Percentiles rank a stretch among this genome's conserved stretches.
Evolutionary conservation across 163 green algal species (phyloP).

Genomic region (Chloromonas sp.): DNA sequence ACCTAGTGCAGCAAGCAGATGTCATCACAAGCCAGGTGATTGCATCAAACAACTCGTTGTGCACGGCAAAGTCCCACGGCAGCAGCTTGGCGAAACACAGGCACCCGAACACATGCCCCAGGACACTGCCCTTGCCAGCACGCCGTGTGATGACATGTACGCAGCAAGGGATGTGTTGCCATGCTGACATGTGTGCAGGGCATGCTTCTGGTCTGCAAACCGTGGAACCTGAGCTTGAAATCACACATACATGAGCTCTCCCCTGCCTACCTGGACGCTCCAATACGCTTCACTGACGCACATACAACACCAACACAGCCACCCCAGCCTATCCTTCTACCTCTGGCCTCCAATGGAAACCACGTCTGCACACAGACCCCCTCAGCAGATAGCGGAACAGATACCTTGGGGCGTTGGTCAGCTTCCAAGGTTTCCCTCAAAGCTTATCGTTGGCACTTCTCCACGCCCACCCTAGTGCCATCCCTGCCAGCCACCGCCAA

Average conservation of each 20-base stretch:
- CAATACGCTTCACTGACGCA: background rate
- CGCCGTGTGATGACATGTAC: too few relatives aligned
- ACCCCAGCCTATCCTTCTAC: background rate
- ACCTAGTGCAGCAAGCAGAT: background rate
- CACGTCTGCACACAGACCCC: background rate
- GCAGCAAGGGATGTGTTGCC: background rate
- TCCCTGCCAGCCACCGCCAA: too few relatives aligned
- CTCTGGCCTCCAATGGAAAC: background rate
- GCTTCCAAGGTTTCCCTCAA: too few relatives aligned
- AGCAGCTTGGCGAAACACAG: background rate
- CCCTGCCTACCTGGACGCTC: background rate
- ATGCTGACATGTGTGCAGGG: background rate
- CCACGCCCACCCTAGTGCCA: too few relatives aligned
- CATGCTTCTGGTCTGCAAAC: background rate
- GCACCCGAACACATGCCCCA: background rate
- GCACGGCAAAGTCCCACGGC: background rate
- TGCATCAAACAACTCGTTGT: background rate
- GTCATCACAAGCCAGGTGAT: too few relatives aligned
- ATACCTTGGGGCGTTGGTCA: too few relatives aligned
- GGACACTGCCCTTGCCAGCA: too few relatives aligned
- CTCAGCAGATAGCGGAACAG: background rate
- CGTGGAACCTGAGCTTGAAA: background rate
- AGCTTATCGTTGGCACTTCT: too few relatives aligned
- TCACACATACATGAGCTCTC: background rate
- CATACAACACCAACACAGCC: background rate